Percentiles rank a stretch among this genome's conserved stretches.
These are phyloP conservation scores for Carex pumila DNA, from an alignment of 176 grass and related monocot genomes.

Conservation along the genomic window DNA sequence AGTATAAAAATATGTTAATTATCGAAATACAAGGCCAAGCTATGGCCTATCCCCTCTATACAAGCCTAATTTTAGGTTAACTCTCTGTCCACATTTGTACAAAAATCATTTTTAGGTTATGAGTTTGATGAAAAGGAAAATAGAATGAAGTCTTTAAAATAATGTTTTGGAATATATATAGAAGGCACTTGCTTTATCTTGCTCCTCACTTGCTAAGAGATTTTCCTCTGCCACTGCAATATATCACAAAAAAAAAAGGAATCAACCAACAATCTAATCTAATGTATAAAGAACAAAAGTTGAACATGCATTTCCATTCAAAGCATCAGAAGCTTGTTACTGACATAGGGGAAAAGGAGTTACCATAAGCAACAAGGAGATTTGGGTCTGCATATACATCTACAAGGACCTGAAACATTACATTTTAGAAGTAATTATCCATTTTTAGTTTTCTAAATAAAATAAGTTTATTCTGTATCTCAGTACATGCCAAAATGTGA, in stretches of 20 bases:
- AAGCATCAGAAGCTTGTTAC: not conserved
- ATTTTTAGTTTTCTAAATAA: not conserved
- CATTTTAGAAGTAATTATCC: not conserved
- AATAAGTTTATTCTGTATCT: not conserved
- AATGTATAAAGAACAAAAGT: constrained; percentile 1
- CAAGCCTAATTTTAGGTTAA: not conserved
- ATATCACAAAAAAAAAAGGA: not conserved
- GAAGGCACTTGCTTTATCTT: constrained; percentile 42
- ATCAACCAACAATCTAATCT: not conserved
- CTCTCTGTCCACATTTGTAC: not conserved
- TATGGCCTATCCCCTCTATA: not conserved
- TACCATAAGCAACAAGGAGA: constrained; percentile 98
- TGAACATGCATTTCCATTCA: constrained; percentile 6
- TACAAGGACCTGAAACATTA: constrained; percentile 68
- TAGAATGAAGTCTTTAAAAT: not conserved
- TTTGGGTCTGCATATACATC: constrained; percentile 89
- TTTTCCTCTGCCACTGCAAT: constrained; percentile 85
- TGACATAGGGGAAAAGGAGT: constrained; percentile 14
- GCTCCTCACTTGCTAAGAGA: constrained; percentile 55
- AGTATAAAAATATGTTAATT: not conserved
- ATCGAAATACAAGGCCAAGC: not conserved
- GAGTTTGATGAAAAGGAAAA: not conserved
- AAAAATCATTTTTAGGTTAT: not conserved
- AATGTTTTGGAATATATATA: not conserved
- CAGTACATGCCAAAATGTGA: constrained; percentile 18